Conservation (phyloP, 78 protist species). For the Dictyostelium intermedium region DNA sequence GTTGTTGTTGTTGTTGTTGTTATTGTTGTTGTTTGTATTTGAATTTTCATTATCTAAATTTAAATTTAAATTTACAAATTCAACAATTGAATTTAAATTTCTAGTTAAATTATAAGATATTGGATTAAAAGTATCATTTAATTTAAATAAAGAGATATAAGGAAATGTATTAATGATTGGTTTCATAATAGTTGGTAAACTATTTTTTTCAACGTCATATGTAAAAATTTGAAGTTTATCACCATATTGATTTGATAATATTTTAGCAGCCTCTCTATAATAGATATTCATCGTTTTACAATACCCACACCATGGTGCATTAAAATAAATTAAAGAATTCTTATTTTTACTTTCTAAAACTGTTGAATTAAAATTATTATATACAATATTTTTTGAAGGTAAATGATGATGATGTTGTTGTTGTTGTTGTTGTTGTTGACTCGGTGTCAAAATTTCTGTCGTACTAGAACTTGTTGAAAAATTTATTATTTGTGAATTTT, state of each 20-base stretch:
- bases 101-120: slow-evolving; percentile 30
- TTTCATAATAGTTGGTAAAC: slow-evolving; percentile 14
- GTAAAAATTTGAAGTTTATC: slow-evolving; percentile 14
- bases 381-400: background rate
- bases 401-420: too few species aligned
- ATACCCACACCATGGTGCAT: slow-evolving; percentile 69
- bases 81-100: slow-evolving; percentile 24
- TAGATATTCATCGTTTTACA: slow-evolving; percentile 57
- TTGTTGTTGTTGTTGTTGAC: background rate
- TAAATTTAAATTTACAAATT: slow-evolving; percentile 37
- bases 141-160: slow-evolving; percentile 29
- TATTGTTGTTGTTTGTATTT: background rate
- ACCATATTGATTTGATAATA: background rate
- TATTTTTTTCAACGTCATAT: slow-evolving; percentile 19
- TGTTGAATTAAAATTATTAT: background rate
- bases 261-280: slow-evolving; percentile 6
- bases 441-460: background rate
- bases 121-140: slow-evolving; percentile 12
- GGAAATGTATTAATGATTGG: slow-evolving; percentile 23
- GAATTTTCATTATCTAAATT: background rate
- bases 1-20: background rate
- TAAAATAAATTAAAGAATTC: slow-evolving; percentile 35
- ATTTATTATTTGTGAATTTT: background rate
- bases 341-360: slow-evolving; percentile 21
- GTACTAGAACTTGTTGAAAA: background rate